A percentile compares a stretch with the other conserved stretches of the same genome.
Conservation (phyloP, 495 filamentous ascomycete genomes). For the Ascodesmis nigricans region DNA sequence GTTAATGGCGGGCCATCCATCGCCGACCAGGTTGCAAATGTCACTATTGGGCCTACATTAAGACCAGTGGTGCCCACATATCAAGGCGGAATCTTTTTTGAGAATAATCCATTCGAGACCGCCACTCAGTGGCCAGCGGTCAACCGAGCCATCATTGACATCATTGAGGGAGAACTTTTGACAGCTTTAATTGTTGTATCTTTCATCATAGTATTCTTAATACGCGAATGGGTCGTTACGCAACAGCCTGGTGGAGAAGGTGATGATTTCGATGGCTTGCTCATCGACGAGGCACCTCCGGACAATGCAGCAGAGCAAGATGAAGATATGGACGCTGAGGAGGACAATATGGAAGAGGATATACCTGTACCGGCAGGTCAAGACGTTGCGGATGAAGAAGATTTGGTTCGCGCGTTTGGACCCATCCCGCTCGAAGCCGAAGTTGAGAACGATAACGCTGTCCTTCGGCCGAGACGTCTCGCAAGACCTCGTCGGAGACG, state of each 20-base stretch:
- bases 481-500: too few relatives aligned
- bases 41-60: constrained; percentile 2
- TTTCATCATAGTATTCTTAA: constrained; percentile 88
- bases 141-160: constrained; percentile 51
- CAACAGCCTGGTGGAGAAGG: constrained; percentile 57
- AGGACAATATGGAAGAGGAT: constrained; percentile 8
- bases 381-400: constrained; percentile 6
- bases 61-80: constrained; percentile 4
- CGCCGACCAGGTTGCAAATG: constrained; percentile 2
- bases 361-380: constrained; percentile 2
- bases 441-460: too few relatives aligned
- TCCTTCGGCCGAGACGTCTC: too few relatives aligned
- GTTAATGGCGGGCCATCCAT: constrained; percentile 12
- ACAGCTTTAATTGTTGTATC: constrained; percentile 71
- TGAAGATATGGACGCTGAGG: constrained; percentile 14
- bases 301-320: constrained; percentile 13
- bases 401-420: constrained; percentile 6
- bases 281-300: constrained; percentile 17
- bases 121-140: constrained; percentile 49
- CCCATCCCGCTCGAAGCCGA: constrained; percentile 5
- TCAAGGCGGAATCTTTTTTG: constrained; percentile 16
- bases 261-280: constrained; percentile 28
- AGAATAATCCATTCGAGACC: constrained; percentile 25
- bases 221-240: constrained; percentile 93
- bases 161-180: constrained; percentile 80